Evolutionary conservation across 176 grass and related monocot genomes (phyloP).

Genomic region (Phragmites australis): DNA sequence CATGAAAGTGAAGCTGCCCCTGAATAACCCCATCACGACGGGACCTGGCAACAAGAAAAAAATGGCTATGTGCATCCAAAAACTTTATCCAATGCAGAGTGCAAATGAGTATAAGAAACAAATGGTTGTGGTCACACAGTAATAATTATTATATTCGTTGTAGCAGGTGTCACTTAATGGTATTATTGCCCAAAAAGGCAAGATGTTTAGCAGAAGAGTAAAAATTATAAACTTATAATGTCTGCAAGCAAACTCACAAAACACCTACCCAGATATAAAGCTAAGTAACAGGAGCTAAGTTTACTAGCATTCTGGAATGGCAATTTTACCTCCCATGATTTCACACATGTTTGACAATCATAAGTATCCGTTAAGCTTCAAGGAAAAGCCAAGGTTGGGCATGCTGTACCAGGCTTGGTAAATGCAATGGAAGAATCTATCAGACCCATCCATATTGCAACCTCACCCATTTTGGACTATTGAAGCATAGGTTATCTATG

Average conservation of each 20-base stretch:
- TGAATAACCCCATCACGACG: slow-evolving; percentile 61
- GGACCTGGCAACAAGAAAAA: slow-evolving; percentile 27
- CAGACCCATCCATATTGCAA: not conserved
- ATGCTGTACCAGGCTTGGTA: not conserved
- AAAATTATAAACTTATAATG: no score
- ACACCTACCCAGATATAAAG: not conserved
- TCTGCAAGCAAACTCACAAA: not conserved
- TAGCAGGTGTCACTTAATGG: not conserved
- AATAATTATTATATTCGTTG: not conserved
- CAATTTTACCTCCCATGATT: not conserved
- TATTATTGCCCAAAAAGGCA: not conserved
- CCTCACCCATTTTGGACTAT: not conserved
- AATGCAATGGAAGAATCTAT: not conserved
- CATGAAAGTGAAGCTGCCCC: slow-evolving; percentile 58
- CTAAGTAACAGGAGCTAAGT: not conserved
- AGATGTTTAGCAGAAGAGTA: no score
- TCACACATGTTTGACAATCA: no score
- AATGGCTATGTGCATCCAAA: not conserved
- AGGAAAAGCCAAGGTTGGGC: not conserved
- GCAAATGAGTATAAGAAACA: not conserved
- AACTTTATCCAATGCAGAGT: not conserved
- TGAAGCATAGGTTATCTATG: not conserved
- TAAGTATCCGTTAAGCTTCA: not conserved
- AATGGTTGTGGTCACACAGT: not conserved
- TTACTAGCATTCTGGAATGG: not conserved